Percentiles rank a stretch among this genome's conserved stretches.
Evolutionary conservation across 108 stramenopile species (phyloP).

Genomic region (Cyclotella sp.): DNA sequence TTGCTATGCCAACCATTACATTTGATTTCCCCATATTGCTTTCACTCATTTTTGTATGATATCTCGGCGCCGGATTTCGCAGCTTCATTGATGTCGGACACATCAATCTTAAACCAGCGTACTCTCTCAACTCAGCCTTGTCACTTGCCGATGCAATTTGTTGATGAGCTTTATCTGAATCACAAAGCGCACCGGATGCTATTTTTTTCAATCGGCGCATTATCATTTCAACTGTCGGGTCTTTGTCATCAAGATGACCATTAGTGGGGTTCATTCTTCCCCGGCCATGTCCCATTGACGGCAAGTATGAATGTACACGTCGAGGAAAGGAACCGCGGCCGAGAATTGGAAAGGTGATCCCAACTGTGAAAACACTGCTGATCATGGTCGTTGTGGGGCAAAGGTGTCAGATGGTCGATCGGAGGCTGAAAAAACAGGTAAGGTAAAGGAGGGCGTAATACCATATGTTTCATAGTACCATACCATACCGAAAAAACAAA

Average conservation of each 20-base stretch:
- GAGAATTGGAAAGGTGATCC: neutral
- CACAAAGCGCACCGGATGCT: constrained; percentile 35
- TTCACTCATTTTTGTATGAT: neutral
- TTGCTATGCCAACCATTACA: constrained; percentile 20
- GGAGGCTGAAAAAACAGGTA: too few species aligned
- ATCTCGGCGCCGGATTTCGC: constrained; percentile 14
- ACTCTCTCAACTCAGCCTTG: constrained; percentile 20
- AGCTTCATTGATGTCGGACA: constrained; percentile 35
- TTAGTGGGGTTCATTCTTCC: constrained; percentile 7
- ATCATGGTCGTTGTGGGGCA: neutral
- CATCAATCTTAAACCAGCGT: constrained; percentile 36
- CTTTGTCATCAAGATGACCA: neutral
- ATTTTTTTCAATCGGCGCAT: constrained; percentile 25
- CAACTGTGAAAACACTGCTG: neutral
- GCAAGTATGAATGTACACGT: constrained; percentile 14
- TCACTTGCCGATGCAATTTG: constrained; percentile 24
- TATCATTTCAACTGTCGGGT: constrained; percentile 15
- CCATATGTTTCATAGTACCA: too few species aligned
- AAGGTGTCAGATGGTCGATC: too few species aligned
- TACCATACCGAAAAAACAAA: too few species aligned
- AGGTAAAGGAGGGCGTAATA: too few species aligned
- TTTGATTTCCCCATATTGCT: constrained; percentile 1
- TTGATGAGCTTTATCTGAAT: constrained; percentile 38
- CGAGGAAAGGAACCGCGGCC: neutral
- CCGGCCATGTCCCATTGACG: constrained; percentile 9